Base-by-base conservation (phyloP, 1,284 basidiomycete species). In the Anthracocystis walkeri region DNA sequence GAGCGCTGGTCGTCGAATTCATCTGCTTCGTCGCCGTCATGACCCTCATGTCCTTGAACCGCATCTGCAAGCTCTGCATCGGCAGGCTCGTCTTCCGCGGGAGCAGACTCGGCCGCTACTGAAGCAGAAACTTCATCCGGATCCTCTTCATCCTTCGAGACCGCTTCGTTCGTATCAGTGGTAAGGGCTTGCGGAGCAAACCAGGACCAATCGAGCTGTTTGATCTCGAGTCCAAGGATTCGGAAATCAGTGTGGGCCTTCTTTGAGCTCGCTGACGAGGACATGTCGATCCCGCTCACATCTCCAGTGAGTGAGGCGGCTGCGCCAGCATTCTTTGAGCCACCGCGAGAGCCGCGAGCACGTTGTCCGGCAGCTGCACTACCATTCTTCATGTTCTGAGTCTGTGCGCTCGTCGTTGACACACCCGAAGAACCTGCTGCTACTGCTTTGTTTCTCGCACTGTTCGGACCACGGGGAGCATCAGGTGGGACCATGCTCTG, bases 151-250 rank as follows among this genome's bases (percentile, higher is more conserved):
- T 58, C 35, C 10, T 46, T 55, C 31, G 35, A 10, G 8, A 27
- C 55, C 53, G 35, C 35, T 10, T 54, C 12, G n/a, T 40, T 54
- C 7, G 50, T 0, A 5, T 49, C 42, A 12, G 35, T 3, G 16
- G 51, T 40, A 7, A 62, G 38, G 8, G 61, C 61, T 25, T 56
- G 45, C 31, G 52, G 20, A 14, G 56, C 57, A 14, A 40, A 61
- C 78, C 80, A 81, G n/a, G 59, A 60, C 80, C 80, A 81, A 16
- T 65, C 61, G 18, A 81, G 64, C 40, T 65, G 66, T 18, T 74
- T 66, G 58, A 81, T 80, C 58, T 79, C 72, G 2, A 81, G 29
- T 21, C 64, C 65, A 2, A 58, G 51, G 54, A 81, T 79, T 21
- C 74, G 68, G 41, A 80, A 81, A 40, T 81, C 80, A 41, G 72